Percentiles rank a stretch among this genome's conserved stretches.
Evolutionary conservation across 768 basidiomycete genomes (phyloP).

Genomic region (Kondoa subrosea): DNA sequence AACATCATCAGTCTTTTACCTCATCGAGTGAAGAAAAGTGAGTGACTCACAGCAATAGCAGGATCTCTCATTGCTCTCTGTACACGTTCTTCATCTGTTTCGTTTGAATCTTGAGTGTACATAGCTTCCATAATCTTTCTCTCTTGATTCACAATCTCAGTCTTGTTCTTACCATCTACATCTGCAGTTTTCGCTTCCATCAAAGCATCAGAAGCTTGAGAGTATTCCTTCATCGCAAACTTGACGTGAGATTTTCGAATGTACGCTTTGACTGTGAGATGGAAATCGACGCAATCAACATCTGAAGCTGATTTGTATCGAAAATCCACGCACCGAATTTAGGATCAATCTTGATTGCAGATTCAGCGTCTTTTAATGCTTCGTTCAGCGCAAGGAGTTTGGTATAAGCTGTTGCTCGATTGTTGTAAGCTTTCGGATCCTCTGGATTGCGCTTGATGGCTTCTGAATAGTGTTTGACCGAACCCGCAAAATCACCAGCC

Average conservation of each 20-base stretch:
- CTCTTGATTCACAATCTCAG: conserved; percentile 67
- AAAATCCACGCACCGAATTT: conserved; percentile 46
- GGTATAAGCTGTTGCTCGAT: conserved; percentile 92
- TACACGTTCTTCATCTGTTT: conserved; percentile 82
- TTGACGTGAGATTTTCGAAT: conserved; percentile 79
- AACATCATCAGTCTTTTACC: not conserved
- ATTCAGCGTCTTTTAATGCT: conserved; percentile 85
- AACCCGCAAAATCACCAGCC: conserved; percentile 68
- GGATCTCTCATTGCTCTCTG: conserved; percentile 94
- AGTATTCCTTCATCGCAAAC: conserved; percentile 76
- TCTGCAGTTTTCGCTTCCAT: conserved; percentile 61
- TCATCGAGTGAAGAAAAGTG: not conserved
- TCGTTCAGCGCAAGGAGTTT: conserved; percentile 86
- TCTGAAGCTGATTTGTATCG: not conserved
- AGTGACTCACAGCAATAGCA: conserved; percentile 31
- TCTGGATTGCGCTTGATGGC: conserved; percentile 86
- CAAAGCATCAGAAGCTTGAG: conserved; percentile 64
- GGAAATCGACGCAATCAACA: not conserved
- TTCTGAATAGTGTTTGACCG: conserved; percentile 84
- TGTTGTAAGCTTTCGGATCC: conserved; percentile 88
- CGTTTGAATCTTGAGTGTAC: conserved; percentile 57
- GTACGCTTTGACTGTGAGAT: conserved; percentile 49
- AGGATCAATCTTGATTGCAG: conserved; percentile 80
- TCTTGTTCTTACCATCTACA: conserved; percentile 58
- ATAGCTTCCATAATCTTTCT: conserved; percentile 64